Percentiles rank a stretch among this genome's conserved stretches.
Conservation (phyloP, 2,329 filamentous ascomycete species). For the Trichoderma breve region DNA sequence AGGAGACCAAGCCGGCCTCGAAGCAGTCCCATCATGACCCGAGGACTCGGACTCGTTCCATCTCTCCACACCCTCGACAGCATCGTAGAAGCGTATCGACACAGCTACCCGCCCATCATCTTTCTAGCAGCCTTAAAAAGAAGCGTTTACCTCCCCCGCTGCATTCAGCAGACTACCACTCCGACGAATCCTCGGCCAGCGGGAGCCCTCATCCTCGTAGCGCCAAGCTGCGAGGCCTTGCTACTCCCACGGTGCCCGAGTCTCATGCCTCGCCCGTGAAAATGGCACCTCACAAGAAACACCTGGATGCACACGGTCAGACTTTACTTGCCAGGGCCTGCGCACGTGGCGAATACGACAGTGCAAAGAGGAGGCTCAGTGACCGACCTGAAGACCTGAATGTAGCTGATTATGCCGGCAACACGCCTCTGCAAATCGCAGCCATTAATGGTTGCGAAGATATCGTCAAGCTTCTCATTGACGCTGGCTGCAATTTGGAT, state of each 20-base stretch:
- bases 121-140: slow-evolving; percentile 59
- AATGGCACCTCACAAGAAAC: slow-evolving; percentile 73
- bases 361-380: slow-evolving; percentile 68
- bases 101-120: slow-evolving; percentile 54
- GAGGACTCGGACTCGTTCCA: slow-evolving; percentile 42
- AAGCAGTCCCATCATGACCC: slow-evolving; percentile 33
- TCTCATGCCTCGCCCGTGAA: slow-evolving; percentile 64
- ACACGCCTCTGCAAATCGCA: slow-evolving; percentile 91
- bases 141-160: slow-evolving; percentile 60
- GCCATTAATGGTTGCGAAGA: slow-evolving; percentile 81
- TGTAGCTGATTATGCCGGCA: slow-evolving; percentile 89
- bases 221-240: slow-evolving; percentile 55
- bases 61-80: slow-evolving; percentile 56
- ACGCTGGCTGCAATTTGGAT: slow-evolving; percentile 80
- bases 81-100: slow-evolving; percentile 66
- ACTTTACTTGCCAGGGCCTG: slow-evolving; percentile 89
- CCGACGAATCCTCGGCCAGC: slow-evolving; percentile 63
- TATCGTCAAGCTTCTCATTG: slow-evolving; percentile 83
- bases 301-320: slow-evolving; percentile 87
- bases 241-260: slow-evolving; percentile 56
- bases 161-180: slow-evolving; percentile 62
- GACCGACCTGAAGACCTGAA: slow-evolving; percentile 87
- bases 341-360: slow-evolving; percentile 77
- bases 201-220: slow-evolving; percentile 59
- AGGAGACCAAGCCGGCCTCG: slow-evolving; percentile 36